phyloP scores from a whole-genome alignment of 768 basidiomycete genomes.

The Lactarius tabidus region DNA sequence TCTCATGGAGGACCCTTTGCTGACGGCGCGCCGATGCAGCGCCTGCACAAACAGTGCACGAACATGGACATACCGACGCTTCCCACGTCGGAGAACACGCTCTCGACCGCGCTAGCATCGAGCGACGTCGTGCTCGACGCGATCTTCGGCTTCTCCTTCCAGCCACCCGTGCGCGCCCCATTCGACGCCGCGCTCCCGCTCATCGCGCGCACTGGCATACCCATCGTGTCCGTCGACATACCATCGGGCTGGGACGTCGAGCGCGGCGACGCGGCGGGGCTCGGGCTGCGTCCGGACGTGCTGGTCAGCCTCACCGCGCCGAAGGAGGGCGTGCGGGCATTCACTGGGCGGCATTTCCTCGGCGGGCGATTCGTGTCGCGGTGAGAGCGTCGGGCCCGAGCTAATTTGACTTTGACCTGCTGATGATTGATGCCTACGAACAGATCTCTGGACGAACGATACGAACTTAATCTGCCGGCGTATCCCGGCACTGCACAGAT shows the following conservation, averaged over 20 bases:
- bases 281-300: slow-evolving; percentile 69
- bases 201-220: slow-evolving; percentile 58
- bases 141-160: slow-evolving; percentile 98
- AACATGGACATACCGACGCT: slow-evolving; percentile 84
- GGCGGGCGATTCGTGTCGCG: slow-evolving; percentile 71
- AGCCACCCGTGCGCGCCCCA: slow-evolving; percentile 82
- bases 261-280: slow-evolving; percentile 53
- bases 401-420: neutral
- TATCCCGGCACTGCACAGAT: slow-evolving; percentile 82
- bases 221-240: slow-evolving; percentile 93
- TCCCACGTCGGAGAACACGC: slow-evolving; percentile 42
- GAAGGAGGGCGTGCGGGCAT: slow-evolving; percentile 77
- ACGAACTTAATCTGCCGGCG: slow-evolving; percentile 70
- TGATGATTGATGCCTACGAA: slow-evolving; percentile 6
- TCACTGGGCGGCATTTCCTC: slow-evolving; percentile 82
- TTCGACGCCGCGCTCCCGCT: slow-evolving; percentile 75
- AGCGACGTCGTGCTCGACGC: slow-evolving; percentile 90
- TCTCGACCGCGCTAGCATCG: slow-evolving; percentile 48
- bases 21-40: slow-evolving; percentile 38
- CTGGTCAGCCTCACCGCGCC: slow-evolving; percentile 92
- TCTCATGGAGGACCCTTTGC: neutral
- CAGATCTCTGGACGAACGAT: slow-evolving; percentile 72
- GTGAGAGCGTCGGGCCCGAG: neutral
- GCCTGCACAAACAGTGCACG: slow-evolving; percentile 78
- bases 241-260: slow-evolving; percentile 98